Conservation (phyloP, 2,329 filamentous ascomycete genomes). For the Calonectria fujianensis region DNA sequence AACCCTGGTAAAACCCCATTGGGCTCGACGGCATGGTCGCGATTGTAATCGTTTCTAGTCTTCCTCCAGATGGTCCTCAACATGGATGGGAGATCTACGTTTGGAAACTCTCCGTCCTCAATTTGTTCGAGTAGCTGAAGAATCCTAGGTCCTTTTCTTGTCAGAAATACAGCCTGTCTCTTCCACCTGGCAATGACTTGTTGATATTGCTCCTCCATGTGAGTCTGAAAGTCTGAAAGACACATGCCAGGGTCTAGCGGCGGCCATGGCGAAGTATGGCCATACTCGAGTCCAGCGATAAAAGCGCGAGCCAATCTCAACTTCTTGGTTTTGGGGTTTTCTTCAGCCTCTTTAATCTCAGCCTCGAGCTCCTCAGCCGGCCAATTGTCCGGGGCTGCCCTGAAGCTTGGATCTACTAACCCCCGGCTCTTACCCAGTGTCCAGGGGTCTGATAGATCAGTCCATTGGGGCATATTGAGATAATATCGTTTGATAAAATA, state of each 20-base stretch:
- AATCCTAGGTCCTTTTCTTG: slow-evolving; percentile 35
- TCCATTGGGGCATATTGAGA: not conserved
- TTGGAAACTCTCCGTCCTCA: slow-evolving; percentile 5
- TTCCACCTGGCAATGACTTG: not conserved
- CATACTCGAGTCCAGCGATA: slow-evolving; percentile 28
- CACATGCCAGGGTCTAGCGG: slow-evolving; percentile 41
- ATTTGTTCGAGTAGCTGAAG: slow-evolving; percentile 40
- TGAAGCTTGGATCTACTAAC: not conserved
- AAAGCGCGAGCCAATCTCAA: not conserved
- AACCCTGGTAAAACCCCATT: slow-evolving; percentile 41
- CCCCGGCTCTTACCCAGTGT: not conserved
- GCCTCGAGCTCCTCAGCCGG: not conserved
- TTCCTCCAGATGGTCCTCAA: slow-evolving; percentile 38
- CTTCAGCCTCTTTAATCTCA: not conserved
- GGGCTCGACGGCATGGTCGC: not conserved
- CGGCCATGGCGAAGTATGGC: slow-evolving; percentile 41
- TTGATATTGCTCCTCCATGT: not conserved
- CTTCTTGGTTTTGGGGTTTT: not conserved
- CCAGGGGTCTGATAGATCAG: not conserved
- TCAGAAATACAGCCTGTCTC: slow-evolving; percentile 31
- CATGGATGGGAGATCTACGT: slow-evolving; percentile 29
- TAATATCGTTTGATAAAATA: not conserved
- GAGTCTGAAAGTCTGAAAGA: not conserved
- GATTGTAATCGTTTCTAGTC: slow-evolving; percentile 42
- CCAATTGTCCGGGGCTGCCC: not conserved